Evolutionary conservation across 1,139 yeast species (phyloP), one percentile per base, ranked within the genome.

Genomic region (Casaregolazyma lundiana): DNA sequence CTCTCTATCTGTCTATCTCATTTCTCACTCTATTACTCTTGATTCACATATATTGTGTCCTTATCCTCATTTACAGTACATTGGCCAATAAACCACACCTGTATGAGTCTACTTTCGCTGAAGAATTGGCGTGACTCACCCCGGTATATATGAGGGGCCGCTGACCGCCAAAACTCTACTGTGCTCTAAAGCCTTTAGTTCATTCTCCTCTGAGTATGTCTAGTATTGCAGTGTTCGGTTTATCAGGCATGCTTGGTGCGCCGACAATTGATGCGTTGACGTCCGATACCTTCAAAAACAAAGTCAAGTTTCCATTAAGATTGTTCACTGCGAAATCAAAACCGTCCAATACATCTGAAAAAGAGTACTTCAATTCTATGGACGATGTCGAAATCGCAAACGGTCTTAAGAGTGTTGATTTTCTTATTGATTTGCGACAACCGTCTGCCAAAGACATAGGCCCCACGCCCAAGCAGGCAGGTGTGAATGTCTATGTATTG

Each of bases 401-500:
- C 8, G 43, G 43, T 6, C 67, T 81, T 43, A 58, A 64, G 43
- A 80, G 77, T 2, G 69, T 65, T 38, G 82, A 80, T 53, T 80
- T 74, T 17, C 62, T 81, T 20, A 60, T 81, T 53, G 76, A 77
- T 51, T 62, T 78, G 44, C 55, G 55, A 41, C 51, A 51, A 4
- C 45, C 68, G 32, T 72, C 68, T 52, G 57, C 62, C 44, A 55
- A 51, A 35, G 52, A 57, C 6, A 41, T 66, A 17, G 51, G 68
- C 7, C 66, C 69, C 2, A 71, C 78, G 4, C 70, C 75, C 2
- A 57, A 59, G 6, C 59, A 58, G 15, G 71, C 73, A 35, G 72
- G 61, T 9, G 79, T 80, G 39, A 74, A 76, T 59, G 56, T 79
- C 30, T 80, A 72, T 62, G 71, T 81, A 48, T 84, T 86, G 35